These are phyloP conservation scores for Silene vulgaris DNA, from an alignment of 179 eudicot species.

Conservation along the genomic window DNA sequence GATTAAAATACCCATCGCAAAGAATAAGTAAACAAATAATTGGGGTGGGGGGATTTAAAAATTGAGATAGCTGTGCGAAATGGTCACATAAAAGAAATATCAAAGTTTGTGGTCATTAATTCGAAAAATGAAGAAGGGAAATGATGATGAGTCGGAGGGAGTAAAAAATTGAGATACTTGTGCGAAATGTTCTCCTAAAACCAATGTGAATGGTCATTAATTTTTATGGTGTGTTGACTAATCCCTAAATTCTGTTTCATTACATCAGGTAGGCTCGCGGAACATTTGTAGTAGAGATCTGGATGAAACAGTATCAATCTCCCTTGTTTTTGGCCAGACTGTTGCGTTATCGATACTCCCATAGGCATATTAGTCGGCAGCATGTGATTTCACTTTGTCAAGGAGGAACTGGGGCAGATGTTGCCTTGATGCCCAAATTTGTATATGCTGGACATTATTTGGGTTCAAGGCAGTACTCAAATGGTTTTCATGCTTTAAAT, in stretches of 20 bases:
- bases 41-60: too few relatives aligned
- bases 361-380: neutral
- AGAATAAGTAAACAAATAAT: too few relatives aligned
- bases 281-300: neutral
- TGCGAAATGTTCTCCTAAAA: neutral
- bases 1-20: too few relatives aligned
- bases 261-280: neutral
- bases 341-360: slow-evolving; percentile 8
- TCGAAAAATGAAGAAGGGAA: too few relatives aligned
- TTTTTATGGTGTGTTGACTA: neutral
- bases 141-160: too few relatives aligned
- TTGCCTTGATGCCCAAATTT: neutral
- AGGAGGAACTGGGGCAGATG: slow-evolving; percentile 11
- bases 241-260: neutral
- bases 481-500: slow-evolving; percentile 16
- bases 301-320: slow-evolving; percentile 26
- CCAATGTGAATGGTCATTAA: neutral
- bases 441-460: neutral
- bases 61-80: too few relatives aligned
- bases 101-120: too few relatives aligned
- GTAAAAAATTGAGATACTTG: too few relatives aligned
- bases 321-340: slow-evolving; percentile 21
- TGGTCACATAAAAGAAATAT: too few relatives aligned
- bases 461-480: slow-evolving; percentile 21
- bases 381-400: slow-evolving; percentile 15